A percentile compares a stretch with the other conserved stretches of the same genome.
Conservation (phyloP, 108 stramenopile species). For the Parmales sp. region DNA sequence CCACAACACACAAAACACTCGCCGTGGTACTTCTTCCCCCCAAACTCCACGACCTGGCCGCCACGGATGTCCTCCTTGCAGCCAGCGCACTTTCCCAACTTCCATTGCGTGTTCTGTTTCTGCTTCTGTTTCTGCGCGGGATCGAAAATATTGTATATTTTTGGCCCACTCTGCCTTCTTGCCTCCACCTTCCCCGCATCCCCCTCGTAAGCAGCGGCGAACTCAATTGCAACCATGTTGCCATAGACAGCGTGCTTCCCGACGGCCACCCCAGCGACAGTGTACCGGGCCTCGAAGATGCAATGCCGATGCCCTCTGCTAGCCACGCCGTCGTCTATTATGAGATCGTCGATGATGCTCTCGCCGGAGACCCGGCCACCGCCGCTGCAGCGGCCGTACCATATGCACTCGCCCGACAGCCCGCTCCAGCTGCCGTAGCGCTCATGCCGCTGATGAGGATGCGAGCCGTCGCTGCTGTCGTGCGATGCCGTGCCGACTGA, state of each 20-base stretch:
- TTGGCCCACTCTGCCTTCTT: neutral
- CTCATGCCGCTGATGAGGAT: neutral
- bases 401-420: neutral
- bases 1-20: neutral
- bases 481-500: neutral
- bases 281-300: neutral
- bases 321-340: neutral
- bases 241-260: neutral
- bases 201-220: neutral
- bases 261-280: neutral
- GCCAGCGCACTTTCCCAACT: neutral
- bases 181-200: neutral
- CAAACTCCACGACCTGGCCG: neutral
- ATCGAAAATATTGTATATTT: neutral
- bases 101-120: neutral
- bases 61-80: neutral
- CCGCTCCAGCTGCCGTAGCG: neutral
- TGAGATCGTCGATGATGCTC: neutral
- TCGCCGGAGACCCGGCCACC: neutral
- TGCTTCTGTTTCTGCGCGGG: neutral
- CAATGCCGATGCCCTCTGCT: neutral
- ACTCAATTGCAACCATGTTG: neutral
- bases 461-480: neutral
- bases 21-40: neutral
- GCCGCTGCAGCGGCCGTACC: too few species aligned